These are phyloP conservation scores for Mytilinidion resinicola DNA, from an alignment of 495 filamentous ascomycete genomes.

Conservation along the genomic window DNA sequence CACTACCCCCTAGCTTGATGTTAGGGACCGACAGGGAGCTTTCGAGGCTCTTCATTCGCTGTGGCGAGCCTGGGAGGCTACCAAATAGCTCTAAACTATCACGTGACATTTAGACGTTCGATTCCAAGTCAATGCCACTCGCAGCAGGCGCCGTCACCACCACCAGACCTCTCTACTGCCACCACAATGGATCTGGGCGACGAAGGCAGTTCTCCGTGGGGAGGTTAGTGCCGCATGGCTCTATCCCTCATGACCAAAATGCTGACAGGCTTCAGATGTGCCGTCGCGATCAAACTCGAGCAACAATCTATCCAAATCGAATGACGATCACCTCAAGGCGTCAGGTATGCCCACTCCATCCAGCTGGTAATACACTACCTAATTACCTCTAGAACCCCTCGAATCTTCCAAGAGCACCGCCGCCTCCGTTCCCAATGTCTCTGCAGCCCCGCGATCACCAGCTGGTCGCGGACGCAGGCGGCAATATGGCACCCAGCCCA, in stretches of 20 bases:
- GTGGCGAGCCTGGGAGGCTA: no score
- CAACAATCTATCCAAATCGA: slow-evolving; percentile 27
- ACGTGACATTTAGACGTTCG: no score
- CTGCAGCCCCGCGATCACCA: slow-evolving; percentile 23
- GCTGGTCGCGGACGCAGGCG: slow-evolving; percentile 51
- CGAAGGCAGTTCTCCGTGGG: slow-evolving; percentile 39
- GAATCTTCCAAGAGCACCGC: slow-evolving; percentile 16
- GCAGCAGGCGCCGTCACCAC: not conserved
- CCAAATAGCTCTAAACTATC: no score
- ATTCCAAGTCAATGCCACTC: no score
- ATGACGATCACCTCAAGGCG: slow-evolving; percentile 14
- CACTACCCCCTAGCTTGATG: no score
- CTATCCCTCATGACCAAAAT: not conserved
- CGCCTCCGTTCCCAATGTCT: slow-evolving; percentile 19
- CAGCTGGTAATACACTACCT: not conserved
- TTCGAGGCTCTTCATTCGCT: no score
- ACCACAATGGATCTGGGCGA: slow-evolving; percentile 33
- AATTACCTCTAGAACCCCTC: slow-evolving; percentile 9
- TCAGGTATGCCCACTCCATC: not conserved
- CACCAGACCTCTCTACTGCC: not conserved
- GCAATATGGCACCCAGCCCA: slow-evolving; percentile 73
- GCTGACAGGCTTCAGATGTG: slow-evolving; percentile 28
- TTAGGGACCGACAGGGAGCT: no score
- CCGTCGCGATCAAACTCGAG: slow-evolving; percentile 33
- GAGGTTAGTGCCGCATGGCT: slow-evolving; percentile 23